Evolutionary conservation across 75 land plant genomes (phyloP).

Genomic region (Cupressus sempervirens): DNA sequence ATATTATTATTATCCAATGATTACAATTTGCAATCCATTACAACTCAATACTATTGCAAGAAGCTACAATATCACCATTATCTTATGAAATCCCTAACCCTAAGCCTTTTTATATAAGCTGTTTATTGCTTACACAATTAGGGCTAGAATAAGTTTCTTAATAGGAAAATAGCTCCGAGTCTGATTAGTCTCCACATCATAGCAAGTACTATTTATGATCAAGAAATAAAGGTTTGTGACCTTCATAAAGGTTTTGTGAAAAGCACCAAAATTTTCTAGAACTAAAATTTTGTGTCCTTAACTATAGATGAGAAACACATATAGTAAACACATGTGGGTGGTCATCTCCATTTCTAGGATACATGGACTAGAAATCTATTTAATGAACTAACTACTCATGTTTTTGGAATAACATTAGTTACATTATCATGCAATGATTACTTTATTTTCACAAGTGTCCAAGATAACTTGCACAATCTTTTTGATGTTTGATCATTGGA

Average conservation of each 20-base stretch:
- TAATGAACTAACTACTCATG: conserved; percentile 88
- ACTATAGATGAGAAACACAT: conserved; percentile 68
- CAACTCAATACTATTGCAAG: too few relatives aligned
- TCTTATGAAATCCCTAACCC: too few relatives aligned
- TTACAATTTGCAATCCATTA: too few relatives aligned
- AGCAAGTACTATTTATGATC: conserved; percentile 83
- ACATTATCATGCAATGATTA: conserved; percentile 71
- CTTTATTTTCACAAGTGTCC: conserved; percentile 74
- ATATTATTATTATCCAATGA: too few relatives aligned
- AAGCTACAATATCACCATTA: too few relatives aligned
- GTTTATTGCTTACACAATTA: too few relatives aligned
- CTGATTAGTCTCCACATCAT: too few relatives aligned
- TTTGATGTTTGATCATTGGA: conserved; percentile 85
- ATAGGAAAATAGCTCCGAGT: too few relatives aligned
- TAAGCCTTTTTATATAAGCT: too few relatives aligned
- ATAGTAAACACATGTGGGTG: conserved; percentile 93
- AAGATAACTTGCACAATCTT: conserved; percentile 85
- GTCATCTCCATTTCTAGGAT: conserved; percentile 91
- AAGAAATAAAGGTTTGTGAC: conserved; percentile 92
- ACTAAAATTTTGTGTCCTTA: conserved; percentile 80
- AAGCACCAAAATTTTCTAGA: conserved; percentile 70
- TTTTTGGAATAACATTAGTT: conserved; percentile 74
- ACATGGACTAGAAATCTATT: conserved; percentile 57
- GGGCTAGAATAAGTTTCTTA: too few relatives aligned
- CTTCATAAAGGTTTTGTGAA: conserved; percentile 72